Evolutionary conservation across 805 yeast species (phyloP), one percentile per base, ranked within the genome.

Genomic region (Vanderwaltozyma verrucispora): DNA sequence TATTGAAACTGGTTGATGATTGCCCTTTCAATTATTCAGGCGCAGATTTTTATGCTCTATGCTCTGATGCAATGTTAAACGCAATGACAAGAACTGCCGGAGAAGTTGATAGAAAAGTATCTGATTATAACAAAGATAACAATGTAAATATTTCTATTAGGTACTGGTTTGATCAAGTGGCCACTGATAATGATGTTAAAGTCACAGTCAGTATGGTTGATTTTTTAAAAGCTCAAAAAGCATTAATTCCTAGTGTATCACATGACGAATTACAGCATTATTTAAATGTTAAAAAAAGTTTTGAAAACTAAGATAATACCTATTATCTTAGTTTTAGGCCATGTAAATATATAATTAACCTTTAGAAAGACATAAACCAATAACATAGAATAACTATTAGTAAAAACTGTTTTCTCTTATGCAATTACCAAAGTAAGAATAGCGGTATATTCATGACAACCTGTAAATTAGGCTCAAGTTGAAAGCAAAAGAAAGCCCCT

Each of bases 11-110:
- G 19, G 89, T 95, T 0, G 68, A 70, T 14, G 59, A 62, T 6
- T 87, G 96, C 61, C 83, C 95, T 0, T 86, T 77, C 54, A 86
- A 85, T n/a, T 88, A 77, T 54, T 89, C 98, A 0, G 98, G 98
- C 46, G 98, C 98, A 4, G 98, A 92, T 59, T 89, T 92, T 62
- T 92, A 92, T 60, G 98, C 97, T 0, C 64, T 92, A 41, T 86
- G 96, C 54, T 82, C 95, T 0, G 97, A 92, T 60, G 84, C 97
- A 0, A 86, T 89, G 92, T 69, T 89, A 48, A 86, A 86, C 59
- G 96, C 97, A 2, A 89, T 92, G 96, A 83, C 92, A 1, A 67
- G 97, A 47, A 77, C 80, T 0, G 96, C 97, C 1, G 68, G 68
- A 8, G 74, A 71, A 26, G 86, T 82, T 13, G 97, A 92, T 51